Conservation (phyloP, 345 rosid species). For the Garcia nutans region DNA sequence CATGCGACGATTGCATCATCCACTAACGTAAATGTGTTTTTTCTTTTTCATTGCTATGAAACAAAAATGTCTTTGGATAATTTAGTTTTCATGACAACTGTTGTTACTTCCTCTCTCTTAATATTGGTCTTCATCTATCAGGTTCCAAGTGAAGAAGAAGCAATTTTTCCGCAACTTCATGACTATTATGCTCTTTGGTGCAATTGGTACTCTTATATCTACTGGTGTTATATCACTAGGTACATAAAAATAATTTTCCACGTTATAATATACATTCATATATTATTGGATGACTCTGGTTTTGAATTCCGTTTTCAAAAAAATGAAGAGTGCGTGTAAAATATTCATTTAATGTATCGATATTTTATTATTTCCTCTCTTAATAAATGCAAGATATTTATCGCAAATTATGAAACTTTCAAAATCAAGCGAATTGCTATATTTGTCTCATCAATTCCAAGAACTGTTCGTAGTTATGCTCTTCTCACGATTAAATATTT, state of each 20-base stretch:
- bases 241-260: conserved; percentile 21
- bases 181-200: conserved; percentile 93
- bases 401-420: not conserved
- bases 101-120: not conserved
- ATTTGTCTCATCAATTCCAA: not conserved
- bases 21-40: not conserved
- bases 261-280: not conserved
- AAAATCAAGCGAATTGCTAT: not conserved
- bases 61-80: not conserved
- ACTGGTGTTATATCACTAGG: conserved; percentile 75
- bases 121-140: conserved; percentile 16
- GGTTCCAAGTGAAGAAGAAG: conserved; percentile 99
- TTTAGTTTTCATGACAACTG: not conserved
- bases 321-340: not conserved
- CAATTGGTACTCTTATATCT: conserved; percentile 90
- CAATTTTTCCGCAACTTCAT: conserved; percentile 95
- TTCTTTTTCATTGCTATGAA: not conserved
- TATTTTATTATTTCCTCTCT: not conserved
- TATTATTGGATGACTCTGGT: not conserved
- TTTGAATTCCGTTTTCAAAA: not conserved
- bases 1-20: not conserved
- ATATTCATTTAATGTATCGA: not conserved
- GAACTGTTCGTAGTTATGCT: not conserved
- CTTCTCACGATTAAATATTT: conserved; percentile 10
- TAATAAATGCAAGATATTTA: not conserved